phyloP scores from a whole-genome alignment of 75 land plant species.

The Isoetes taiwanensis region DNA sequence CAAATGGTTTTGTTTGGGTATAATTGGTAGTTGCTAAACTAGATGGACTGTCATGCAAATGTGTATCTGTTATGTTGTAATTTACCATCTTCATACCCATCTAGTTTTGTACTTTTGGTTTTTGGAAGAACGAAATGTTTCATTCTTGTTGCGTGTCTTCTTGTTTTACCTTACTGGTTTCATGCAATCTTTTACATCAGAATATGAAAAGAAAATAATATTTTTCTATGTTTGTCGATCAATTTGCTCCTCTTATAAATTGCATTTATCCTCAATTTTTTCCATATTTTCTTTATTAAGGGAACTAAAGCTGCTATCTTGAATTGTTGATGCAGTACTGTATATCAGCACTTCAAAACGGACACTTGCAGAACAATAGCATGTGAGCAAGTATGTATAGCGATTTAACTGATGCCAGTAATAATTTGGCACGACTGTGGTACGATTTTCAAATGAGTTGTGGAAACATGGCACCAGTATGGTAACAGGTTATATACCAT shows the following conservation, averaged over 20 bases:
- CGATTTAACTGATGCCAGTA: no score
- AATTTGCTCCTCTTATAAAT: neutral
- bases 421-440: no score
- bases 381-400: no score
- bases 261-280: neutral
- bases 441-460: no score
- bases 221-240: constrained; percentile 13
- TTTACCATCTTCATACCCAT: neutral
- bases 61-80: neutral
- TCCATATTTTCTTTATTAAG: neutral
- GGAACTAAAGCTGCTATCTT: no score
- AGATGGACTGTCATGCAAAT: neutral
- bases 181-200: neutral
- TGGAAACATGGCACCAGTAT: no score
- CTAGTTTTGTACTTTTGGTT: no score
- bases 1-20: neutral
- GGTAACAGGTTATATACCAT: no score
- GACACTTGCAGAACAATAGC: constrained; percentile 60
- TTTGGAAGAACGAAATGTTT: no score
- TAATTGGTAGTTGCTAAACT: neutral
- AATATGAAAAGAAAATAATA: neutral
- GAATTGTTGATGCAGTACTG: constrained; percentile 71
- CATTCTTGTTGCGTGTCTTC: neutral
- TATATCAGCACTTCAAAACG: constrained; percentile 83
- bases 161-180: neutral